A percentile compares a stretch with the other conserved stretches of the same genome.
Conservation (phyloP, 2,329 filamentous ascomycete genomes). For the Sporothrix pseudoabietina region DNA sequence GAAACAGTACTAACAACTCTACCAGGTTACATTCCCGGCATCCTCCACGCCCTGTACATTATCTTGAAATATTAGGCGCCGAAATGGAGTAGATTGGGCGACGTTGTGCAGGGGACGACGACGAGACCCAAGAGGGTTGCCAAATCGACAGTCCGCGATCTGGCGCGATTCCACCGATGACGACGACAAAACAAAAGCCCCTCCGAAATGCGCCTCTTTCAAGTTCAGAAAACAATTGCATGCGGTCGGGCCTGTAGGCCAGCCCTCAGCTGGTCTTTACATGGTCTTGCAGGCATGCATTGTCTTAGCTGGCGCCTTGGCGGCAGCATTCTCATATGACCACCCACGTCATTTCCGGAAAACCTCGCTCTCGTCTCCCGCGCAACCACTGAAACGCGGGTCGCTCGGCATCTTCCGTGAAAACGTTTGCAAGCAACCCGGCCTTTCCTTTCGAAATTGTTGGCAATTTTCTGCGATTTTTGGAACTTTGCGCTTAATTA, state of each 20-base stretch:
- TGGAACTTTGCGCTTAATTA: background rate
- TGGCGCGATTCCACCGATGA: background rate
- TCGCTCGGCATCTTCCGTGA: background rate
- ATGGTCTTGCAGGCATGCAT: background rate
- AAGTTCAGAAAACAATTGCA: background rate
- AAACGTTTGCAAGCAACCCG: too few relatives aligned
- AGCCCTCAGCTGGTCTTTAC: background rate
- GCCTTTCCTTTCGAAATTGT: background rate
- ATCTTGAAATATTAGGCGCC: constrained; percentile 77
- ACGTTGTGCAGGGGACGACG: background rate
- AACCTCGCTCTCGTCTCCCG: background rate
- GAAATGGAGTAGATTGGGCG: background rate
- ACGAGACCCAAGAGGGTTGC: background rate
- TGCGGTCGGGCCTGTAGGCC: background rate
- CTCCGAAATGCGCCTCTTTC: background rate
- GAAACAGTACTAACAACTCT: constrained; percentile 9
- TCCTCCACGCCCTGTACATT: constrained; percentile 93
- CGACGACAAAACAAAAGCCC: background rate
- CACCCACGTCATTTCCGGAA: background rate
- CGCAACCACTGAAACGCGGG: background rate
- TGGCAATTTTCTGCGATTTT: background rate
- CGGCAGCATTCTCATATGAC: background rate
- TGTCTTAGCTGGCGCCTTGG: constrained; percentile 19
- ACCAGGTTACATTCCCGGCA: constrained; percentile 68
- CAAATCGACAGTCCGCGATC: background rate